Evolutionary conservation across 1,139 yeast species (phyloP).

Genomic region (Hemisphaericaspora xylofermentans): DNA sequence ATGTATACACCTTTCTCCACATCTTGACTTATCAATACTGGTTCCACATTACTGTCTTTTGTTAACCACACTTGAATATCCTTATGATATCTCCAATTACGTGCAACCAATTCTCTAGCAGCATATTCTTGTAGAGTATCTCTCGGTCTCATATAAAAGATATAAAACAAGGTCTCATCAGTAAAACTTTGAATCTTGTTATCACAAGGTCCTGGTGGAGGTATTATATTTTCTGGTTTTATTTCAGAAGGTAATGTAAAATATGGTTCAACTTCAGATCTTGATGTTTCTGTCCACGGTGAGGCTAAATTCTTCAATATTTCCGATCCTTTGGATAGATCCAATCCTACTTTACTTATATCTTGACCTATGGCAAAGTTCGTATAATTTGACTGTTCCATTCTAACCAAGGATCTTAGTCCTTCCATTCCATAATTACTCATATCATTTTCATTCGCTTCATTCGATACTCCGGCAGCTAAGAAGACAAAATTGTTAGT

Average conservation of each 20-base stretch:
- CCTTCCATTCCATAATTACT: conserved; percentile 77
- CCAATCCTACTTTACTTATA: conserved; percentile 69
- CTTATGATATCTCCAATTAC: conserved; percentile 98
- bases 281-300: conserved; percentile 92
- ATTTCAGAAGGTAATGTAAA: conserved; percentile 62
- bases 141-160: conserved; percentile 91
- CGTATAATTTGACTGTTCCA: conserved; percentile 66
- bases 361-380: conserved; percentile 85
- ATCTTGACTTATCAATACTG: conserved; percentile 77
- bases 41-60: conserved; percentile 88
- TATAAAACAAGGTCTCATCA: conserved; percentile 90
- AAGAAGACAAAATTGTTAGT: conserved; percentile 12
- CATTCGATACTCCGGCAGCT: conserved; percentile 32
- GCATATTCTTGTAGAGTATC: conserved; percentile 93
- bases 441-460: conserved; percentile 23
- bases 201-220: conserved; percentile 53
- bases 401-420: conserved; percentile 61
- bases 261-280: conserved; percentile 88
- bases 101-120: conserved; percentile 80
- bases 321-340: conserved; percentile 48
- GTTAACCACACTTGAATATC: conserved; percentile 96
- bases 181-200: conserved; percentile 73
- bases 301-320: conserved; percentile 76
- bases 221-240: conserved; percentile 44
- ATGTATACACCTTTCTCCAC: conserved; percentile 95